Base-by-base conservation (phyloP, 768 basidiomycete species). In the Hericium coralloides region DNA sequence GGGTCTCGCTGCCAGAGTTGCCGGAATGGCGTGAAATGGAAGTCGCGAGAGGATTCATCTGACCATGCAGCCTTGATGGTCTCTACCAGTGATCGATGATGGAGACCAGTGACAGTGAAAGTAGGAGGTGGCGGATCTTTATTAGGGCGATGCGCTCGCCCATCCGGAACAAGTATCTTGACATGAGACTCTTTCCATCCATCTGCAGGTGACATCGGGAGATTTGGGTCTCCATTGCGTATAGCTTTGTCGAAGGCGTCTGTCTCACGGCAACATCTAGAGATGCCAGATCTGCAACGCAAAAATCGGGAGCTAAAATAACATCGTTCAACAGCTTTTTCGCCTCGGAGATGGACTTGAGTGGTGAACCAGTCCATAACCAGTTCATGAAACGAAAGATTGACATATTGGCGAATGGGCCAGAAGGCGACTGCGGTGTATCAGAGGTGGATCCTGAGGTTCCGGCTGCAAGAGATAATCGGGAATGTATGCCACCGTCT, bases 41-140 rank as follows among this genome's bases (percentile, higher is more conserved):
- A 56, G 31, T 20, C 3, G 12, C 18, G 23, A 1, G 57, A 45
- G 5, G 15, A 17, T 15, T 39, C 14, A 2, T 55, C 49, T 18
- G 52, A 17, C 20, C 38, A 61, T 17, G 65, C 63, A 2, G 59
- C 53, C 18, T 61, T 63, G 38, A 72, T 64, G 17, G 72, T 62
- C 4, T 65, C 60, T 2, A 64, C 49, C 4, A 73, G 56, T 0
- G 52, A 55, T 0, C 69, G 67, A 39, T 70, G 63, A 43, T 60
- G 60, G 2, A 76, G 38, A 14, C 67, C 68, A 1, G 51, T 37
- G 0, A 77, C 64, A 10, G 62, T 53, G 45, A 74, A 68, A 2
- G 55, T 53, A 0, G 70, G 72, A 3, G 72, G n/a, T n/a, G n/a
- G n/a, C n/a, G n/a, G n/a, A n/a, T n/a, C n/a, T n/a, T n/a, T n/a